phyloP scores from a whole-genome alignment of 352 stramenopile species.

The Phytophthora aleatoria region DNA sequence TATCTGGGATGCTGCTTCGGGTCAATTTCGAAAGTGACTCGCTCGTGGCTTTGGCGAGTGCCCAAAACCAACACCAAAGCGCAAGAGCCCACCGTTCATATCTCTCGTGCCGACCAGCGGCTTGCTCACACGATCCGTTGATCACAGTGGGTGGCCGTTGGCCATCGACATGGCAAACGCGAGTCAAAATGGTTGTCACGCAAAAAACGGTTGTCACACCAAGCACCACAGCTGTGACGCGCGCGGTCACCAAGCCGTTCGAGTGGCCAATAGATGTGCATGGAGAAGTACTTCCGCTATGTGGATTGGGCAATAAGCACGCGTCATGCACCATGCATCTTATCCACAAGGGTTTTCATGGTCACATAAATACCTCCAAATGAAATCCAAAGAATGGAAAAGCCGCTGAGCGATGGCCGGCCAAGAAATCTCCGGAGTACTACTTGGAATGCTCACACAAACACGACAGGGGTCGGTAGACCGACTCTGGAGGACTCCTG shows the following conservation, averaged over 20 bases:
- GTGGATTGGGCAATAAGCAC: conserved; percentile 7
- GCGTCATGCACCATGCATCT: conserved; percentile 20
- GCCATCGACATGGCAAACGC: conserved; percentile 5
- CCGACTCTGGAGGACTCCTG: too few relatives aligned
- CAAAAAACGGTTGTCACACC: conserved; percentile 23
- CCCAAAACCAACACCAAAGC: conserved; percentile 10
- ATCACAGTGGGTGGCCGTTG: conserved; percentile 22
- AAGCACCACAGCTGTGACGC: conserved; percentile 30
- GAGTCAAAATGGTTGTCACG: conserved; percentile 20
- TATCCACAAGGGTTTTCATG: conserved; percentile 13
- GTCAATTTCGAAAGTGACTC: conserved; percentile 22
- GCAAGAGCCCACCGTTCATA: conserved; percentile 4
- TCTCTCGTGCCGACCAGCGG: conserved; percentile 30
- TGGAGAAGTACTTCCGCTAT: background rate
- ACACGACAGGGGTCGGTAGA: too few relatives aligned
- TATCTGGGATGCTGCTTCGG: conserved; percentile 18
- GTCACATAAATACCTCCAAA: conserved; percentile 24
- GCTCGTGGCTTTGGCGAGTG: background rate
- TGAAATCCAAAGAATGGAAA: conserved; percentile 20
- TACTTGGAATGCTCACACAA: conserved; percentile 30
- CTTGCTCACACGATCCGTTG: conserved; percentile 32
- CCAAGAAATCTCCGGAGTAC: conserved; percentile 7
- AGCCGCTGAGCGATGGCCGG: conserved; percentile 6
- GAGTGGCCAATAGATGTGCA: conserved; percentile 9
- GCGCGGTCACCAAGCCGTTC: background rate